Evolutionary conservation across 176 grass and related monocot species (phyloP), one percentile per base, ranked within the genome.

Genomic region (Oryza glaberrima): DNA sequence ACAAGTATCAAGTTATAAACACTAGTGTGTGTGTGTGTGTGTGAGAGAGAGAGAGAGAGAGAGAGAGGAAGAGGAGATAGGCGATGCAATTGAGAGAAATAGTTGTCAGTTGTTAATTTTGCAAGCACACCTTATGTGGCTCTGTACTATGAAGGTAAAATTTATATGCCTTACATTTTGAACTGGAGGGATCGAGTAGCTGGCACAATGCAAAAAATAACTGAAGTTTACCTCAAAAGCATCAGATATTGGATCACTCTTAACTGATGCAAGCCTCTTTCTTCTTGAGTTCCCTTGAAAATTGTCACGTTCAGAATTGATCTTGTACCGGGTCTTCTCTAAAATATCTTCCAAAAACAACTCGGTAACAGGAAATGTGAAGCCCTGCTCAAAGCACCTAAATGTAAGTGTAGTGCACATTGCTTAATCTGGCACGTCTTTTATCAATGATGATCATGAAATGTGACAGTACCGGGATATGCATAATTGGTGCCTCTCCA

Each of bases 291-390:
- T 98, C 81, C 89, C 91, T 92, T 80, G 82, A 81, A 77, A 77
- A 93, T 81, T 93, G 32, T 95, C 90, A 83, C 78, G 76, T 66
- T 98, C 96, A 20, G 87, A 90, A 61, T 86, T 94, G 78, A 98
- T 95, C 70, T 85, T 93, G 88, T 94, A 98, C 66, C 48, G 76
- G 44, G 87, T 88, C 72, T 93, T 98, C 85, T 95, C 93, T 40
- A 98, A 79, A 75, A 94, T 75, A 49, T 98, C 96, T 89, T 98
- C 96, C 72, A 98, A 73, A 82, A 95, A 95, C 23, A 92, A 77
- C 85, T 98, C 96, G 28, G 80, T 28, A 58, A 98, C 93, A 87
- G 96, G 89, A 90, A 89, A 98, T 60, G 96, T 98, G 75, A 95
- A 95, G 13, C 96, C 96, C 96, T 98, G 78, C 26, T 81, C 67